Conservation (phyloP, 2,329 filamentous ascomycete genomes). For the Zymoseptoria brevis region DNA sequence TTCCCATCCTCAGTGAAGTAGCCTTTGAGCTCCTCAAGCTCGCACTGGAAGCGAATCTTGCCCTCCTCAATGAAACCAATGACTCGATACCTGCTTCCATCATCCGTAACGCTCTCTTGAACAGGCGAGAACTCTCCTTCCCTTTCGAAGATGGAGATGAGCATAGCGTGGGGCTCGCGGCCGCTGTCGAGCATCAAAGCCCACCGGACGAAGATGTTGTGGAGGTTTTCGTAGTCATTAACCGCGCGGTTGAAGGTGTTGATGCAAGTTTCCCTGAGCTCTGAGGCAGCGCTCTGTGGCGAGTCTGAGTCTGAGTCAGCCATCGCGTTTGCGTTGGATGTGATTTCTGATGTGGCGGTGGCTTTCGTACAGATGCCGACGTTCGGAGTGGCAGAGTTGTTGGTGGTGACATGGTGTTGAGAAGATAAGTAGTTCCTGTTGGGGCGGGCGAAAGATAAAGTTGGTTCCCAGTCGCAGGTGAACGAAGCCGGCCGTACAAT, state of each 20-base stretch:
- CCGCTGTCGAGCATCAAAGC: neutral
- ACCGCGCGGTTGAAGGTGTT: neutral
- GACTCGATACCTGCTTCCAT: neutral
- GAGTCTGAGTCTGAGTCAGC: neutral
- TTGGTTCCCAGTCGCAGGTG: neutral
- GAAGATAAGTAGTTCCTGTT: neutral
- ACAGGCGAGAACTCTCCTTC: neutral
- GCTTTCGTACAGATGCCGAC: neutral
- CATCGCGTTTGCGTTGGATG: neutral
- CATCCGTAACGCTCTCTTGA: neutral
- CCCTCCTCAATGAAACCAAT: neutral
- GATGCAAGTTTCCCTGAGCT: neutral
- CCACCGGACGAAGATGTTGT: neutral
- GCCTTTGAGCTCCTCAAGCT: neutral
- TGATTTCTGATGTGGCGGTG: conserved; percentile 1
- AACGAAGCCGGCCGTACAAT: neutral
- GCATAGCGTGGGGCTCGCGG: neutral
- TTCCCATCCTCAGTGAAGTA: conserved; percentile 1
- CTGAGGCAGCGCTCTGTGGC: no score
- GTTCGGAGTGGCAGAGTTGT: neutral
- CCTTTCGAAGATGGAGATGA: neutral
- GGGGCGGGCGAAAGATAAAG: neutral
- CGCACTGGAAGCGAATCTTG: neutral
- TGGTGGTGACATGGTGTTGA: neutral
- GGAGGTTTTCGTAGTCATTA: neutral